Evolutionary conservation across 2,329 filamentous ascomycete genomes (phyloP).

Genomic region (Claviceps monticola): DNA sequence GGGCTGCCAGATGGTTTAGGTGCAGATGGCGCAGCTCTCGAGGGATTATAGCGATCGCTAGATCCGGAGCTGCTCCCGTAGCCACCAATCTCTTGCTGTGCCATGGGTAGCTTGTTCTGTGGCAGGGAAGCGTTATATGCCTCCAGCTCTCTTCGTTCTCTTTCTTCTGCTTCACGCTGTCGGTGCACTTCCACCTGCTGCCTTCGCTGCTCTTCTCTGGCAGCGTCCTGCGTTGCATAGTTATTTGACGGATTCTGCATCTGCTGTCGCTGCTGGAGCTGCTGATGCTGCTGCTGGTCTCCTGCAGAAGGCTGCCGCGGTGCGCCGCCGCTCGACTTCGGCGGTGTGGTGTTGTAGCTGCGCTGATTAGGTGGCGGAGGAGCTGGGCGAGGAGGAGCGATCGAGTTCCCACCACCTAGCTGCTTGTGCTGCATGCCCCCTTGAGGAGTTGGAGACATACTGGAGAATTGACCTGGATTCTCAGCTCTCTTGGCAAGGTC

Average conservation of each 20-base stretch:
- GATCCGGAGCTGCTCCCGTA: conserved; percentile 34
- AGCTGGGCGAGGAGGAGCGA: conserved; percentile 56
- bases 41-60: conserved; percentile 70
- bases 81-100: conserved; percentile 80
- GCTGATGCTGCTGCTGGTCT: conserved; percentile 20
- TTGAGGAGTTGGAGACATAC: conserved; percentile 54
- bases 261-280: conserved; percentile 43
- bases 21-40: conserved; percentile 68
- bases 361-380: conserved; percentile 30
- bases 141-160: conserved; percentile 62
- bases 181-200: conserved; percentile 48
- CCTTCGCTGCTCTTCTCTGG: conserved; percentile 45
- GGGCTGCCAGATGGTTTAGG: conserved; percentile 47
- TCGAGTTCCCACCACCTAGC: conserved; percentile 39
- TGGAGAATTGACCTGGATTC: conserved; percentile 54
- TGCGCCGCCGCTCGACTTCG: conserved; percentile 22
- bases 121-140: conserved; percentile 84
- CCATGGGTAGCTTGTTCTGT: conserved; percentile 63
- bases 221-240: conserved; percentile 36
- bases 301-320: conserved; percentile 27
- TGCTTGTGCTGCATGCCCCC: conserved; percentile 46
- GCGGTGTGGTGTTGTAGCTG: conserved; percentile 25
- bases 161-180: conserved; percentile 46
- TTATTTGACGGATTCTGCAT: conserved; percentile 42
- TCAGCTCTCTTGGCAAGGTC: conserved; percentile 66